Conservation (phyloP, 768 basidiomycete genomes). For the Calocybe indica region DNA sequence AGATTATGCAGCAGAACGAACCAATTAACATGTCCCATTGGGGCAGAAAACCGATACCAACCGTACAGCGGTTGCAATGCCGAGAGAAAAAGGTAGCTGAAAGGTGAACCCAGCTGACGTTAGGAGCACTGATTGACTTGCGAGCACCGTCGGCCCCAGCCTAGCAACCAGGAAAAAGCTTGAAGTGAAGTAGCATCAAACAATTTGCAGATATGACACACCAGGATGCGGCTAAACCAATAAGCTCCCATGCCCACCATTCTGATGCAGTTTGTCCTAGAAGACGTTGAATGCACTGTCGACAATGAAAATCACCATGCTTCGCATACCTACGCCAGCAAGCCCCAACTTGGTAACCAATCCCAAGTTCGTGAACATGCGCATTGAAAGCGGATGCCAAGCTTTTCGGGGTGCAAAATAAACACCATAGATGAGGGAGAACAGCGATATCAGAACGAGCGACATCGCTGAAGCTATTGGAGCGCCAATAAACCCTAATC, state of each 20-base stretch:
- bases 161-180: constrained; percentile 23
- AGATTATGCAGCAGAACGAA: not conserved
- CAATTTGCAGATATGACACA: constrained; percentile 13
- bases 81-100: constrained; percentile 76
- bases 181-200: not conserved
- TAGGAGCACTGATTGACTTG: constrained; percentile 79
- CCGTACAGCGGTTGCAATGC: constrained; percentile 79
- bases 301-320: too few species aligned
- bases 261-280: constrained; percentile 68
- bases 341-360: constrained; percentile 67
- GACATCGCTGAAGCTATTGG: constrained; percentile 82
- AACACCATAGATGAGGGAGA: constrained; percentile 56
- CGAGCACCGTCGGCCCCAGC: constrained; percentile 70
- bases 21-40: not conserved
- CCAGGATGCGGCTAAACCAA: constrained; percentile 49
- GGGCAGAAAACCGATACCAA: constrained; percentile 17
- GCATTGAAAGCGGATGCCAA: constrained; percentile 66
- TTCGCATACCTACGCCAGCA: constrained; percentile 51
- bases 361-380: constrained; percentile 58
- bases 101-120: constrained; percentile 66
- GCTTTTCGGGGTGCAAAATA: constrained; percentile 59
- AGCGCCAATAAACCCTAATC: constrained; percentile 87
- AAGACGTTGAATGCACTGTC: too few species aligned
- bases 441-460: constrained; percentile 67
- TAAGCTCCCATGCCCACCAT: constrained; percentile 95